Conservation (phyloP, 257 asterid genomes). For the Jaltomata sinuosa region DNA sequence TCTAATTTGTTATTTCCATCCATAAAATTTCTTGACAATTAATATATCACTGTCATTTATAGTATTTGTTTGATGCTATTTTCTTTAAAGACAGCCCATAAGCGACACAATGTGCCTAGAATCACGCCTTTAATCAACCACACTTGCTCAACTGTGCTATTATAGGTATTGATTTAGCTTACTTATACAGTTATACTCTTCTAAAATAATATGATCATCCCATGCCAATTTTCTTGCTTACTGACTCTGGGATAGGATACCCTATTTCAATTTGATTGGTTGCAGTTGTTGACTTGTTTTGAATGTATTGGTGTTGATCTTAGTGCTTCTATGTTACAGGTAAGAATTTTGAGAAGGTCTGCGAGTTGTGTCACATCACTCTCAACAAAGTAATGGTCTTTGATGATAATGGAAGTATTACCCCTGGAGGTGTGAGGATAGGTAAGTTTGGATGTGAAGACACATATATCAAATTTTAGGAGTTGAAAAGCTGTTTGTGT, state of each 20-base stretch:
- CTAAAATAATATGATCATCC: neutral
- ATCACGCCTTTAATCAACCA: neutral
- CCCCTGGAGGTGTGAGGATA: conserved; percentile 78
- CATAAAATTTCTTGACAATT: neutral
- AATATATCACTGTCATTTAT: neutral
- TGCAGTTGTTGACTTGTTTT: neutral
- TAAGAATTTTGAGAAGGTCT: conserved; percentile 70
- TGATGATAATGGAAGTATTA: conserved; percentile 68
- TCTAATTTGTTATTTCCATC: neutral
- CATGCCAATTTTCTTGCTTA: neutral
- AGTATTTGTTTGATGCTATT: neutral
- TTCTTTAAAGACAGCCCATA: neutral
- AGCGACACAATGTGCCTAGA: neutral
- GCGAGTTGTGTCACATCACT: conserved; percentile 72
- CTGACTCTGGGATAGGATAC: neutral
- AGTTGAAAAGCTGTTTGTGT: neutral
- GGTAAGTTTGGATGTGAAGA: conserved; percentile 32
- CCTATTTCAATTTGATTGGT: neutral
- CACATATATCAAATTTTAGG: neutral
- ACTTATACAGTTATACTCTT: neutral
- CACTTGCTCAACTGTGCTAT: neutral
- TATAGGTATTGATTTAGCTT: neutral
- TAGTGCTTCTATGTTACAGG: conserved; percentile 28
- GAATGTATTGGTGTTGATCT: neutral
- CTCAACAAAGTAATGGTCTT: conserved; percentile 65